Percentiles rank a stretch among this genome's conserved stretches.
Evolutionary conservation across 306 rosid genomes (phyloP).

Genomic region (Cucurbita moschata): DNA sequence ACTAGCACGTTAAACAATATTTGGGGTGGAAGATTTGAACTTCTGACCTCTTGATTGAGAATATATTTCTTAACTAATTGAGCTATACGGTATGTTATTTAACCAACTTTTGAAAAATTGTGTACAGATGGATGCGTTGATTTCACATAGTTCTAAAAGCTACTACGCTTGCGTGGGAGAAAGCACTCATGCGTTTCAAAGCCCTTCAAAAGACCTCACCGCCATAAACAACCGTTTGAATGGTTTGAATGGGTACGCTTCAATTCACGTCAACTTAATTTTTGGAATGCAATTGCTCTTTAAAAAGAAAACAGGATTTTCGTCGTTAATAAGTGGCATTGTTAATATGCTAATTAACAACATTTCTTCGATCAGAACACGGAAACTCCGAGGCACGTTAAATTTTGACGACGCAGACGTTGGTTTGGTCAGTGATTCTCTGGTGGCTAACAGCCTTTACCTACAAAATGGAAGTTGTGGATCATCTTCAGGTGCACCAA

Average conservation of each 20-base stretch:
- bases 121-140: conserved; percentile 89
- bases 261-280: background rate
- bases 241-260: conserved; percentile 59
- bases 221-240: conserved; percentile 94
- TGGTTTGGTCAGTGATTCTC: conserved; percentile 83
- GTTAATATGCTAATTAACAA: background rate
- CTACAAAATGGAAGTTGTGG: conserved; percentile 74
- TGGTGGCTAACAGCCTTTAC: conserved; percentile 90
- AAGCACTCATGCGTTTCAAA: conserved; percentile 97
- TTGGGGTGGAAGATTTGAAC: background rate
- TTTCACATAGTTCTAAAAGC: conserved; percentile 90
- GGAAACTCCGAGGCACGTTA: conserved; percentile 69
- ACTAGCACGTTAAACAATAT: background rate
- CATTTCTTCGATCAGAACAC: conserved; percentile 29
- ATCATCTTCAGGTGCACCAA: conserved; percentile 59
- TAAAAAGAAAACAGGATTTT: background rate
- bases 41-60: background rate
- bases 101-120: background rate
- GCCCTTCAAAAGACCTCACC: conserved; percentile 92
- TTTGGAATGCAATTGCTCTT: background rate
- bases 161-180: conserved; percentile 98
- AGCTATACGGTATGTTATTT: background rate
- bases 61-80: background rate
- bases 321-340: background rate
- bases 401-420: conserved; percentile 70